These are phyloP conservation scores for Pilasporangium apinafurcum DNA, from an alignment of 352 stramenopile species.

Conservation along the genomic window DNA sequence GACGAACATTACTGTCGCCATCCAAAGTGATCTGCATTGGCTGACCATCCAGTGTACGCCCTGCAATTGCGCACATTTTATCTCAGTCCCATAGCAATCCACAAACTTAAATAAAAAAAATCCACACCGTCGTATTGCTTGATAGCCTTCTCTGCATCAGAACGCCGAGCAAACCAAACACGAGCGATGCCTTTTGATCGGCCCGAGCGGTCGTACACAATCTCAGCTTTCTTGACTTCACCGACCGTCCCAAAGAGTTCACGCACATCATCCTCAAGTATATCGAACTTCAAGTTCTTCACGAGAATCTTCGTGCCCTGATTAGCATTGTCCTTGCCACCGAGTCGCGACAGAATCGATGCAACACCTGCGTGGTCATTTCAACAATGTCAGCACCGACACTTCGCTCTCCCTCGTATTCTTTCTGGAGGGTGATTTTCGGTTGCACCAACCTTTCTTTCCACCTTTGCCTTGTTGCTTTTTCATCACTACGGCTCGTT, in stretches of 20 bases:
- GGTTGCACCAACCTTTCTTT: slow-evolving; percentile 43
- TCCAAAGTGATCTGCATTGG: slow-evolving; percentile 74
- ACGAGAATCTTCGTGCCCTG: slow-evolving; percentile 70
- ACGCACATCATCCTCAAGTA: slow-evolving; percentile 74
- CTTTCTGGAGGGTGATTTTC: slow-evolving; percentile 4
- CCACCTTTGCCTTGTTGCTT: slow-evolving; percentile 26
- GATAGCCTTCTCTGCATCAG: slow-evolving; percentile 71
- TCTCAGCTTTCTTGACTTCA: slow-evolving; percentile 72
- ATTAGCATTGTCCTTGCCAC: slow-evolving; percentile 19
- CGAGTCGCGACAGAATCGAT: slow-evolving; percentile 69
- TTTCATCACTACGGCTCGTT: slow-evolving; percentile 51
- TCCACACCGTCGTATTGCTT: slow-evolving; percentile 74
- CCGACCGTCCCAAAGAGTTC: slow-evolving; percentile 77
- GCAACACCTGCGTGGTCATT: neutral
- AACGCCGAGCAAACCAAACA: slow-evolving; percentile 66
- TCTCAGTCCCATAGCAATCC: neutral
- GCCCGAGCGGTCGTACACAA: slow-evolving; percentile 79
- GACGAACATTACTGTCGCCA: slow-evolving; percentile 61
- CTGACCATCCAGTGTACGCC: slow-evolving; percentile 65
- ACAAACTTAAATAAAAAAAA: neutral
- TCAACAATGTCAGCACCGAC: neutral
- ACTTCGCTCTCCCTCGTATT: neutral
- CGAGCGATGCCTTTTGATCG: slow-evolving; percentile 74
- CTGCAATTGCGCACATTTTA: slow-evolving; percentile 12
- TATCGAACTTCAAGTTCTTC: slow-evolving; percentile 83